Evolutionary conservation across 2,329 filamentous ascomycete species (phyloP), one percentile per base, ranked within the genome.

Genomic region (Fusarium sp.): DNA sequence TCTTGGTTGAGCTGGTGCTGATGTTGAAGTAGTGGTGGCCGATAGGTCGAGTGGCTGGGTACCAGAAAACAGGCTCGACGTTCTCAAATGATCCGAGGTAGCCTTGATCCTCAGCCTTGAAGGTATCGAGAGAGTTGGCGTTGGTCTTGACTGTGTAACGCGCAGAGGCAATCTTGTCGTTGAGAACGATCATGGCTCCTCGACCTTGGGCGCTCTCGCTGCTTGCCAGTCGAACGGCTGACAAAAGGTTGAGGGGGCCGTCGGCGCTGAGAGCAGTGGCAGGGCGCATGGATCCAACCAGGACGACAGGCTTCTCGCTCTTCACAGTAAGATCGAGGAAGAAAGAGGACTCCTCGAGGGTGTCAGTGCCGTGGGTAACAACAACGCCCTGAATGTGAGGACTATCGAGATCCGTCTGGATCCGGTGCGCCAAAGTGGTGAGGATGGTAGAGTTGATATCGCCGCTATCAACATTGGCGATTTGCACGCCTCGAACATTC

Each of bases 301-400:
- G 66, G 0, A 90, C 82, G 3, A 90, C 79, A 0, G 88, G 87
- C 74, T 90, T 89, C 39, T 79, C 79, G 24, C 82, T 86, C 63
- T 83, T 83, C 11, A 89, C 73, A 0, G 85, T 87, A 3, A 86
- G 74, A 53, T 89, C 84, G 7, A 90, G 76, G 77, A 89, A 89
- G 78, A 89, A 89, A 5, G 86, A 84, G 0, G 85, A 84, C 72
- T 89, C 87, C 70, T 89, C 87, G 1, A 90, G 79, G 0, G 86
- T 88, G 70, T 91, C 88, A 10, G 89, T 90, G 33, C 88, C 88
- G 67, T 90, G 88, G 0, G 88, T 89, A 46, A 91, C 78, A 4
- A 89, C 84, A 5, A 85, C 84, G n/a, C 83, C 87, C 75, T 78
- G 74, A 19, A 74, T 75, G 20, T 76, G 54, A 6, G 77, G 76